phyloP scores from a whole-genome alignment of 148 eudicot species.

The Drosera capensis region DNA sequence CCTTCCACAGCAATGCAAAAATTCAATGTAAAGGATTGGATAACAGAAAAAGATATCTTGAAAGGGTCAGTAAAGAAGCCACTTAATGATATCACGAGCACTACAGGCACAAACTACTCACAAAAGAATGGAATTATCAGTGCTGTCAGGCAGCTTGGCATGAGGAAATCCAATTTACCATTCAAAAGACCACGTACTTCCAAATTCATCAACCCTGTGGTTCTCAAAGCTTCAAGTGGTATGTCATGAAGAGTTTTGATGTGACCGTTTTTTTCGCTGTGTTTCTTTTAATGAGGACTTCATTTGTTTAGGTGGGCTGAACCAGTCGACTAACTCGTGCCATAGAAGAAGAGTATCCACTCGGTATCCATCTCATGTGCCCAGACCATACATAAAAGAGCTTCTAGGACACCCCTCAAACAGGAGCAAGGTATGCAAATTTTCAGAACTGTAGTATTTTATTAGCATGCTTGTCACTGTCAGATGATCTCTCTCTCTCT shows the following conservation, averaged over 20 bases:
- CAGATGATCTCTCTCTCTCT: slow-evolving; percentile 10
- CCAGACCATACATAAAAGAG: slow-evolving; percentile 48
- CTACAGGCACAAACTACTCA: slow-evolving; percentile 4
- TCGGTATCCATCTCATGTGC: slow-evolving; percentile 42
- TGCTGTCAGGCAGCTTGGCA: slow-evolving; percentile 32
- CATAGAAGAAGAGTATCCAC: slow-evolving; percentile 34
- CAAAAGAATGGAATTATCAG: slow-evolving; percentile 18
- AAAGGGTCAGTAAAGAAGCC: too few relatives aligned
- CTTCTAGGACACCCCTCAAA: slow-evolving; percentile 37
- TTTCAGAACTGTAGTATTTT: background rate
- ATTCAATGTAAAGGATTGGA: too few relatives aligned
- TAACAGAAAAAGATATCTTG: too few relatives aligned
- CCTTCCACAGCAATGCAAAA: too few relatives aligned
- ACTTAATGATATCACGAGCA: slow-evolving; percentile 51
- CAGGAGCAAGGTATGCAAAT: slow-evolving; percentile 23
- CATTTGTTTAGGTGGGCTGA: slow-evolving; percentile 23
- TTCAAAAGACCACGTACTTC: slow-evolving; percentile 82
- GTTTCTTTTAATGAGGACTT: slow-evolving; percentile 2
- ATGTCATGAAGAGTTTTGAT: slow-evolving; percentile 10
- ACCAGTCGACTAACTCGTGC: slow-evolving; percentile 23
- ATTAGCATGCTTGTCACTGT: background rate
- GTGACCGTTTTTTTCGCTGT: background rate
- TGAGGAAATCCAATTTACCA: slow-evolving; percentile 38
- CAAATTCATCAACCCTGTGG: slow-evolving; percentile 47
- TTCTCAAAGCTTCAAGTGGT: slow-evolving; percentile 28